These are phyloP conservation scores for Clavispora asparagi DNA, from an alignment of 805 yeast species.

Conservation along the genomic window DNA sequence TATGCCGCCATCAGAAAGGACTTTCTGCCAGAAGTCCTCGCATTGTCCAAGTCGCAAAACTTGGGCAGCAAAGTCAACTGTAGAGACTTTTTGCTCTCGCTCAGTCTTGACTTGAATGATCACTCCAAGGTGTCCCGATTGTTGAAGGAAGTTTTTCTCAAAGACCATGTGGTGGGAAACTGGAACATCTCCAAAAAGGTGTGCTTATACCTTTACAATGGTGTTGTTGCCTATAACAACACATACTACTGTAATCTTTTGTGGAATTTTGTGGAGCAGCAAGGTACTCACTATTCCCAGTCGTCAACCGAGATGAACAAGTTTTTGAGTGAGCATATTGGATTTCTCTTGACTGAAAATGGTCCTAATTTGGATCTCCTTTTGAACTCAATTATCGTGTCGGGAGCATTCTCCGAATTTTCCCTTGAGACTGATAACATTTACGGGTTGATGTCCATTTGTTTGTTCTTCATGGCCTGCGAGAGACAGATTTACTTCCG, in stretches of 20 bases:
- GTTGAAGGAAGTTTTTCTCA: conserved; percentile 30
- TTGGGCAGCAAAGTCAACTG: conserved; percentile 6
- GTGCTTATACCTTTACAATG: conserved; percentile 25
- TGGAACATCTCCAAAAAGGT: conserved; percentile 25
- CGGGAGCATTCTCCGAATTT: conserved; percentile 20
- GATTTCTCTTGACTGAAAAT: conserved; percentile 16
- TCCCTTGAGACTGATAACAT: conserved; percentile 26
- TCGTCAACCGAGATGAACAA: conserved; percentile 20
- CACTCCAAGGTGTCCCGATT: conserved; percentile 29
- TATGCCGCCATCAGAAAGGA: conserved; percentile 34
- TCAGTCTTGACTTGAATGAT: conserved; percentile 30
- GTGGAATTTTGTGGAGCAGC: conserved; percentile 32
- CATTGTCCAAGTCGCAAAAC: neutral
- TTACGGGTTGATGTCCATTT: conserved; percentile 24
- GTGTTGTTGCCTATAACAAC: conserved; percentile 17
- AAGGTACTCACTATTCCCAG: conserved; percentile 19
- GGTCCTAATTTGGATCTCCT: conserved; percentile 15
- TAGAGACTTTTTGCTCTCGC: conserved; percentile 27
- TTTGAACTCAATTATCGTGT: conserved; percentile 27
- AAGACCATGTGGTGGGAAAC: conserved; percentile 25
- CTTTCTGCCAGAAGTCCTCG: conserved; percentile 14
- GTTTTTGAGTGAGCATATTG: conserved; percentile 26
- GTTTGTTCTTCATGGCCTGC: conserved; percentile 18
- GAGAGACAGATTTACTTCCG: conserved; percentile 4
- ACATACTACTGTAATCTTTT: conserved; percentile 26